Conservation (phyloP, 192 early-diverging fungal genomes). For the Coemansia sp. region DNA sequence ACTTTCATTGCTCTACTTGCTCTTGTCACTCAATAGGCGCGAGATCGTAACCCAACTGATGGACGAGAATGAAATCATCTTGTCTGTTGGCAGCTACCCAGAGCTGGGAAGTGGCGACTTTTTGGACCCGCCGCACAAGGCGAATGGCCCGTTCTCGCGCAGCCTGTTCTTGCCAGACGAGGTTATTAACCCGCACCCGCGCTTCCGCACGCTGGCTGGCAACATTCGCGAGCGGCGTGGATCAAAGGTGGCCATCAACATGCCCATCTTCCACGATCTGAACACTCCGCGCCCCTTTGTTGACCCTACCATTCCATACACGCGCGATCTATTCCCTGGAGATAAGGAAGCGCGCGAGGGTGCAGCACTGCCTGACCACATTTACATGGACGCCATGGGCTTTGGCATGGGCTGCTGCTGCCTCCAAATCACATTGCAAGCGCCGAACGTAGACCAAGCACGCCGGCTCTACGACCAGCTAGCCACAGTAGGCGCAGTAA, state of each 20-base stretch:
- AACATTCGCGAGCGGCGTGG: slow-evolving; percentile 95
- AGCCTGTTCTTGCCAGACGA: slow-evolving; percentile 94
- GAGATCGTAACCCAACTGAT: slow-evolving; percentile 66
- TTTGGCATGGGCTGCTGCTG: slow-evolving; percentile 99
- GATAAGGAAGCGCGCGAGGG: slow-evolving; percentile 74
- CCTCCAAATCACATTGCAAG: slow-evolving; percentile 97
- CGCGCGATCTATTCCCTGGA: slow-evolving; percentile 64
- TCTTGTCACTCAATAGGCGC: slow-evolving; percentile 59
- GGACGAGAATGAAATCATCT: slow-evolving; percentile 71
- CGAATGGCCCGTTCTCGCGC: slow-evolving; percentile 70
- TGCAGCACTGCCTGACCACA: slow-evolving; percentile 86
- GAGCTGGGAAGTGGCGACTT: slow-evolving; percentile 82
- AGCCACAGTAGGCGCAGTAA: slow-evolving; percentile 87
- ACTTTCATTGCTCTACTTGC: background rate
- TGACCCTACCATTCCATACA: slow-evolving; percentile 69
- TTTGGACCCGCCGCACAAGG: slow-evolving; percentile 73
- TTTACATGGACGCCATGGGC: slow-evolving; percentile 99
- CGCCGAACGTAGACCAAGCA: slow-evolving; percentile 90
- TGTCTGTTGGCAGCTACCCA: slow-evolving; percentile 90
- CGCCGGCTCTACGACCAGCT: slow-evolving; percentile 94
- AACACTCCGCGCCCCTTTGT: slow-evolving; percentile 91
- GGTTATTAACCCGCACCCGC: slow-evolving; percentile 91
- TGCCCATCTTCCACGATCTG: slow-evolving; percentile 92
- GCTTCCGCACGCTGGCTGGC: slow-evolving; percentile 89
- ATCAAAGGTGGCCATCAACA: slow-evolving; percentile 93